Base-by-base conservation (phyloP, 805 yeast genomes). In the Candida sphagnicola region DNA sequence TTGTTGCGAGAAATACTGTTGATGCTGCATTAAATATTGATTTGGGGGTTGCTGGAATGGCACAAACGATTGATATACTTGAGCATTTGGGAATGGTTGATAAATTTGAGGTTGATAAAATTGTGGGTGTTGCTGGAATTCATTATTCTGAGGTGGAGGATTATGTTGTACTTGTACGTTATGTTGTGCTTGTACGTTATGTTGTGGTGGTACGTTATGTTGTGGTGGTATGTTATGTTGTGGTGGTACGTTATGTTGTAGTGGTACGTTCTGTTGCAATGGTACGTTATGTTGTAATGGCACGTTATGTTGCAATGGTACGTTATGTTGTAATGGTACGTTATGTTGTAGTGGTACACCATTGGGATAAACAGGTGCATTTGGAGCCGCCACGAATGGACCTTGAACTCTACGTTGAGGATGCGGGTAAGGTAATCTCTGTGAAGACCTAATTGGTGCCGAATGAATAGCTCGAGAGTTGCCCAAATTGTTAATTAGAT, bases 391-490 rank as follows among this genome's bases (percentile, higher is more conserved):
- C 6, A 13, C 15, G 15, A 26, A 26, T 23, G 18, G 19, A 3
- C n/a, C 18, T 23, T 18, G 19, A 3, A 12, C 13, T 11, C 19
- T 5, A 14, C 18, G 28, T 25, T 17, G 37, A 11, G 23, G 31
- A 13, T 34, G 37, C 5, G 15, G 31, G 15, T 18, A 14, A 5
- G 38, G 10, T 10, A 14, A 11, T 23, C 39, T 29, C n/a, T 21
- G 19, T 8, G 18, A 25, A 10, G 31, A 31, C 30, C 56, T 41
- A 10, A 60, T 53, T 2, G 69, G 69, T 4, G 69, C 69, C 14
- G 67, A 62, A 28, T 59, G 65, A 31, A 62, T 57, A 28, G 47
- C 29, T 4, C 63, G 63, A 4, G 34, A 18, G 17, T 37, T 17
- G 15, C 30, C 26, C 18, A 13, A 15, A 13, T 40, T 32, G 4